Base-by-base conservation (phyloP, 1,139 yeast species). In the Taphrina pruni region DNA sequence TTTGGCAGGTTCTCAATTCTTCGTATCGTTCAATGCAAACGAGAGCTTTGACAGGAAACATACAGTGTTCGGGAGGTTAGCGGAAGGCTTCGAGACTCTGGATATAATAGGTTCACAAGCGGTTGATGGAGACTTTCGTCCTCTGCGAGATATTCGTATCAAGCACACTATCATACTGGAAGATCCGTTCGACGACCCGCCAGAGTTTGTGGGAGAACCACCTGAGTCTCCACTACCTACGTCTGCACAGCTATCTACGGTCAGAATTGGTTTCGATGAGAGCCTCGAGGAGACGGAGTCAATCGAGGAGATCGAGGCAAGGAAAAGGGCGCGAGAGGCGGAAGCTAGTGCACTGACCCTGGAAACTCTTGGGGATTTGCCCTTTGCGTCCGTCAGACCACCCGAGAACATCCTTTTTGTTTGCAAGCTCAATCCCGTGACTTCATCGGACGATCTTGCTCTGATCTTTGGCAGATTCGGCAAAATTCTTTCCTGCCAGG, bases 351-450 rank as follows among this genome's bases (percentile, higher is more conserved):
- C 90, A 3, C 75, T 87, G 51, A 84, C 90, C 0, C 78, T 88
- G 65, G 90, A 88, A 72, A 78, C 87, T 72, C 79, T 88, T 58
- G 90, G 90, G 0, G 91, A 88, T 73, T 73, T 87, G n/a, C 87
- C 88, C 0, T 80, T 81, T 67, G 87, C 88, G 4, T 83, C 83
- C 26, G 84, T 83, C 38, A 82, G 83, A 72, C 92, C 92, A 0
- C 83, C 86, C 64, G 90, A 88, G 67, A 81, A 81, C 60, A 86
- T 87, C 1, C 75, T 88, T 17, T 88, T 88, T 74, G 83, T 88
- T 1, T 87, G 91, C 73, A 85, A 85, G 72, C 77, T 88, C 72
- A 88, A 88, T 72, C 85, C 89, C 0, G 77, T 86, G 3, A 88
- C 92, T 1, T 79, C 79, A 9, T 84, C 81, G 17, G 85, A 83